Conservation (phyloP, 2,329 filamentous ascomycete species). For the Scytalidium sp. region DNA sequence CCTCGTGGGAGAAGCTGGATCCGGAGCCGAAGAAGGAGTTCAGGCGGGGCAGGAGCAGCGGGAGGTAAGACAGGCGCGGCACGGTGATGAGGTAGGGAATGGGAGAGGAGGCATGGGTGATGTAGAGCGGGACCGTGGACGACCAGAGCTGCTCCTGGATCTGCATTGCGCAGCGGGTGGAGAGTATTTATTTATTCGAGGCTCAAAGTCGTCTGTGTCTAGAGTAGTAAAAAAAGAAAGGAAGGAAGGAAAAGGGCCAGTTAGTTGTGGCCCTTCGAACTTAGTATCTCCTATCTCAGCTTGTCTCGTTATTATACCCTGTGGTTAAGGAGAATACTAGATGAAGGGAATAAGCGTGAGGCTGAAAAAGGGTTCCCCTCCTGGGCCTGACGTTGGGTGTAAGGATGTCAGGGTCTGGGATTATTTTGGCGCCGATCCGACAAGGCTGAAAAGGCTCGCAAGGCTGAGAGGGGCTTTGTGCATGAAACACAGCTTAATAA, state of each 20-base stretch:
- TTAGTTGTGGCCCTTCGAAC: too few relatives aligned
- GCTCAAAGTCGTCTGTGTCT: too few relatives aligned
- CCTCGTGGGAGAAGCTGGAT: conserved; percentile 60
- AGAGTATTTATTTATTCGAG: too few relatives aligned
- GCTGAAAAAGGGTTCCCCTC: neutral
- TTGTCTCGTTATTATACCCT: too few relatives aligned
- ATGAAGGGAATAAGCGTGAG: neutral
- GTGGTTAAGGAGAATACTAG: too few relatives aligned
- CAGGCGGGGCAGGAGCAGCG: conserved; percentile 59
- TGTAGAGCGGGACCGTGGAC: conserved; percentile 28
- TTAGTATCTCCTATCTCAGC: too few relatives aligned
- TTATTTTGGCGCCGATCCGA: neutral
- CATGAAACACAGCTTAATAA: too few relatives aligned
- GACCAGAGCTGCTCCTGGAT: conserved; percentile 27
- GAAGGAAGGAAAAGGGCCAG: too few relatives aligned
- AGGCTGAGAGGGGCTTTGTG: too few relatives aligned
- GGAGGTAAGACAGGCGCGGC: conserved; percentile 66
- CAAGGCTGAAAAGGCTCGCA: neutral
- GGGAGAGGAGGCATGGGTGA: conserved; percentile 25
- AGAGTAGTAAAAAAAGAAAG: too few relatives aligned
- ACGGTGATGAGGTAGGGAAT: conserved; percentile 47
- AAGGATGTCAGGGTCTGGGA: neutral
- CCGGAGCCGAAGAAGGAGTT: conserved; percentile 62
- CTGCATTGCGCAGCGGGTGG: too few relatives aligned
- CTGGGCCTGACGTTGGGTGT: neutral